Conservation (phyloP, 495 filamentous ascomycete species). For the Xanthoparmelia taractica region DNA sequence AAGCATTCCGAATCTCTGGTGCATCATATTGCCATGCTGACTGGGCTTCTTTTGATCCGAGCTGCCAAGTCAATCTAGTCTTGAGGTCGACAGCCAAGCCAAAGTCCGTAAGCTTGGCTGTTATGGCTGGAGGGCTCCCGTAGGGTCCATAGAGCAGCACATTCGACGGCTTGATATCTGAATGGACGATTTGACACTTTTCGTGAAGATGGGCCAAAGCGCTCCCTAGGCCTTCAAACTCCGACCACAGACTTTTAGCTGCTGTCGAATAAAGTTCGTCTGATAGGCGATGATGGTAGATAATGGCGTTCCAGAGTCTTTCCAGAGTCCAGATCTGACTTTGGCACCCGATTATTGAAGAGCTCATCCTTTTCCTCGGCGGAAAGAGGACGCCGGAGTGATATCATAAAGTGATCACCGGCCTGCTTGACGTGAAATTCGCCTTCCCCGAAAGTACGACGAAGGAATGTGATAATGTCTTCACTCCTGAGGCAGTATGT, state of each 20-base stretch:
- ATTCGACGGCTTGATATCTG: conserved; percentile 16
- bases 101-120: conserved; percentile 15
- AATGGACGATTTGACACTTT: conserved; percentile 10
- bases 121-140: background rate
- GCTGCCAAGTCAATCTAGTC: conserved; percentile 9
- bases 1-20: conserved; percentile 9
- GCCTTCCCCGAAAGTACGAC: too few relatives aligned
- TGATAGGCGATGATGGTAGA: background rate
- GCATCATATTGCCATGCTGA: conserved; percentile 17
- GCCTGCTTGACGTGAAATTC: too few relatives aligned
- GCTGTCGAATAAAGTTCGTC: background rate
- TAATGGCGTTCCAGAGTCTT: too few relatives aligned
- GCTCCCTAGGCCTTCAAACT: conserved; percentile 11
- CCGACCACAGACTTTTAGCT: conserved; percentile 1
- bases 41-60: conserved; percentile 13
- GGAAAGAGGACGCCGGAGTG: too few relatives aligned
- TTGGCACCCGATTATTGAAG: too few relatives aligned
- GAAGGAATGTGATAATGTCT: too few relatives aligned
- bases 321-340: too few relatives aligned
- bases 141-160: conserved; percentile 11
- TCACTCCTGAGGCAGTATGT: too few relatives aligned
- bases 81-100: conserved; percentile 14
- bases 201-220: conserved; percentile 13
- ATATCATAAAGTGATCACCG: too few relatives aligned
- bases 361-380: too few relatives aligned